Percentiles rank a stretch among this genome's conserved stretches.
phyloP scores from a whole-genome alignment of 352 stramenopile genomes.

The Phytophthora pisi region DNA sequence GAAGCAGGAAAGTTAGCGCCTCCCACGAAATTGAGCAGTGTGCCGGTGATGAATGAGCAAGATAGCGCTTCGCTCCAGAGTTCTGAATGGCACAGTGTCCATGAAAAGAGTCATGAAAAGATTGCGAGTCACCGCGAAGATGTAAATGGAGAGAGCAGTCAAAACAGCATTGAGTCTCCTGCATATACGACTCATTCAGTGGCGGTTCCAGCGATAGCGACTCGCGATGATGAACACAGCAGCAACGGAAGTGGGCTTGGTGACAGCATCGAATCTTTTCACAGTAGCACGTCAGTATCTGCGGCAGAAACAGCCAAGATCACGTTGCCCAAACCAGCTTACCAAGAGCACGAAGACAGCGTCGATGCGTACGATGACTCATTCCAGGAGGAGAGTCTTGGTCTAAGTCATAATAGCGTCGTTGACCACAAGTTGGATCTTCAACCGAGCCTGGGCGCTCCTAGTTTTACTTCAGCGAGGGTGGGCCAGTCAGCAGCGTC shows the following conservation, averaged over 20 bases:
- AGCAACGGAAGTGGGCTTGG: slow-evolving; percentile 9
- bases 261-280: slow-evolving; percentile 26
- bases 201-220: background rate
- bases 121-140: background rate
- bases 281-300: slow-evolving; percentile 8
- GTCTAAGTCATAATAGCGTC: slow-evolving; percentile 29
- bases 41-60: background rate
- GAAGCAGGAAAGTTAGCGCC: slow-evolving; percentile 2
- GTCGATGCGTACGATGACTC: slow-evolving; percentile 24
- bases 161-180: slow-evolving; percentile 6
- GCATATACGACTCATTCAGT: background rate
- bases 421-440: slow-evolving; percentile 20
- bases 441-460: background rate
- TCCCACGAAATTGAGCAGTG: background rate
- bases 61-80: background rate
- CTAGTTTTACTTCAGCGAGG: background rate
- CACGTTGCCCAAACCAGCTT: background rate
- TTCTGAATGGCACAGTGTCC: background rate
- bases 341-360: slow-evolving; percentile 17
- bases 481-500: slow-evolving; percentile 22
- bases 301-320: background rate
- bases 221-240: slow-evolving; percentile 4
- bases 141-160: slow-evolving; percentile 9
- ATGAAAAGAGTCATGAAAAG: background rate
- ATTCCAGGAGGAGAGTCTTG: slow-evolving; percentile 35